These are phyloP conservation scores for Zygotorulaspora mrakii DNA, from an alignment of 1,139 yeast species.

Conservation along the genomic window DNA sequence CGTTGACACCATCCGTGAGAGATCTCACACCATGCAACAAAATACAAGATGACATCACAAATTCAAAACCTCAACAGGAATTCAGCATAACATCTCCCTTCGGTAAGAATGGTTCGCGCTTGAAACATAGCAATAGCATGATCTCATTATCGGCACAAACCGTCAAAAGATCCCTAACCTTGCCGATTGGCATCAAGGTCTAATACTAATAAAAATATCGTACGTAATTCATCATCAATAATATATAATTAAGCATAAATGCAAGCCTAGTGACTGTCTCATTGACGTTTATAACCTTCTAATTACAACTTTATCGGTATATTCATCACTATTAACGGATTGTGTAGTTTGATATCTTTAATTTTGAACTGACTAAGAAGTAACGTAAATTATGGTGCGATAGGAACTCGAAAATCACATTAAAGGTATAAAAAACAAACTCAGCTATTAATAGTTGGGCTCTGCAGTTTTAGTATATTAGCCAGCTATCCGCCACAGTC, in stretches of 20 bases:
- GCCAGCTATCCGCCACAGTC: background rate
- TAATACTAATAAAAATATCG: slow-evolving; percentile 6
- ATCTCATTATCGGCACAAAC: slow-evolving; percentile 18
- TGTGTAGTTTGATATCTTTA: background rate
- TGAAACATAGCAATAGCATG: slow-evolving; percentile 15
- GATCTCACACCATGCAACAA: background rate
- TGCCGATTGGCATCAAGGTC: slow-evolving; percentile 33
- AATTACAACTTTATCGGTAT: background rate
- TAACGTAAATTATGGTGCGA: background rate
- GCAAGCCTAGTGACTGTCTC: too few species aligned
- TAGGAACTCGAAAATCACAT: background rate
- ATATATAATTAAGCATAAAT: too few species aligned
- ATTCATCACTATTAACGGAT: background rate
- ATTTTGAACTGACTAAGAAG: background rate
- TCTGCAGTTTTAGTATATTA: background rate
- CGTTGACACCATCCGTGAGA: background rate
- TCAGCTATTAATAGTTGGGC: background rate
- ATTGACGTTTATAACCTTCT: too few species aligned
- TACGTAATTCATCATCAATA: background rate
- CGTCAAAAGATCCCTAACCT: slow-evolving; percentile 31
- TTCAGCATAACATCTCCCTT: slow-evolving; percentile 13
- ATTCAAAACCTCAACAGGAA: too few species aligned
- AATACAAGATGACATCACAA: too few species aligned
- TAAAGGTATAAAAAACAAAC: too few species aligned
- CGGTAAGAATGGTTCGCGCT: slow-evolving; percentile 7